Evolutionary conservation across 768 basidiomycete genomes (phyloP).

Genomic region (Psilocybe cubensis): DNA sequence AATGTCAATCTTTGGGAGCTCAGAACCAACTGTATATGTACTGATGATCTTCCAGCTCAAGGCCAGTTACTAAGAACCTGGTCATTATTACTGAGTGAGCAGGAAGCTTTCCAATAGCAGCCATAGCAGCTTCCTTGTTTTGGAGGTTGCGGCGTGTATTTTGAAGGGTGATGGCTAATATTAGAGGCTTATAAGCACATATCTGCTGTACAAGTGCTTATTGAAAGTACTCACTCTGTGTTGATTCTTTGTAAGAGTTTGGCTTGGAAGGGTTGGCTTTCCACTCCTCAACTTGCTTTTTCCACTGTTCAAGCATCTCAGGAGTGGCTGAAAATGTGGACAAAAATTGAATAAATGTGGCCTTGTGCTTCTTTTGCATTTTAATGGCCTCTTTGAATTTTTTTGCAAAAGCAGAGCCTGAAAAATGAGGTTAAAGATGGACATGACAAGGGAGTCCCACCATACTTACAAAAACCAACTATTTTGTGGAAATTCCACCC

Average conservation of each 20-base stretch:
- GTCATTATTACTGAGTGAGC: neutral
- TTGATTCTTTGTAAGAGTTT: conserved; percentile 20
- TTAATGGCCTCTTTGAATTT: conserved; percentile 8
- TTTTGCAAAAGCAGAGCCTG: neutral
- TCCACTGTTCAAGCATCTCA: conserved; percentile 14
- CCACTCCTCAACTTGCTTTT: conserved; percentile 5
- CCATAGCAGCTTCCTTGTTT: conserved; percentile 8
- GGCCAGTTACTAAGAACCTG: conserved; percentile 6
- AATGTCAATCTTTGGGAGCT: neutral
- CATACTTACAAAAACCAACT: conserved; percentile 11
- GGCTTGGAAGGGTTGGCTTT: conserved; percentile 1
- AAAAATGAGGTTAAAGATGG: neutral
- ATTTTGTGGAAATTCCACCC: conserved; percentile 38
- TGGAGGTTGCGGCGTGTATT: conserved; percentile 14
- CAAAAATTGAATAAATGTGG: conserved; percentile 1
- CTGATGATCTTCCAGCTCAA: conserved; percentile 19
- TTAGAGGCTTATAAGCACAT: neutral
- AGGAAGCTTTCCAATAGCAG: neutral
- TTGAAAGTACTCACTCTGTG: neutral
- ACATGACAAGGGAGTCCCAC: neutral
- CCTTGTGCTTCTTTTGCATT: conserved; percentile 8
- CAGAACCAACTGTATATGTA: neutral
- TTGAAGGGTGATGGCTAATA: conserved; percentile 5
- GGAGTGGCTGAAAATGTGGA: neutral
- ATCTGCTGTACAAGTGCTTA: neutral